These are phyloP conservation scores for Trichoderma endophyticum DNA, from an alignment of 2,329 filamentous ascomycete species.

Conservation along the genomic window DNA sequence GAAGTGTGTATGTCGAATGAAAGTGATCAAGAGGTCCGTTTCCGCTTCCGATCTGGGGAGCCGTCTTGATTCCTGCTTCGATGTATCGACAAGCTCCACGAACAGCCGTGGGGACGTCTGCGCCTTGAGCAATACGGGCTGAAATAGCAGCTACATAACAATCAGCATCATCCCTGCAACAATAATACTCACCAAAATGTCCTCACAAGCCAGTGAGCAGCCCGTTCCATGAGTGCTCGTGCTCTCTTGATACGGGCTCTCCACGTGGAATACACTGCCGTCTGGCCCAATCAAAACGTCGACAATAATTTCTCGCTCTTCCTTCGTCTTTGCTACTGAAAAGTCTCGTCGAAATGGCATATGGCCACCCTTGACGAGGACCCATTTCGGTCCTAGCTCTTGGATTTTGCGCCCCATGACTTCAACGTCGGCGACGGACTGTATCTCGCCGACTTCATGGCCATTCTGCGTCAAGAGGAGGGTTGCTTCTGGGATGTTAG, in stretches of 20 bases:
- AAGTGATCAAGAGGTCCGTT: conserved; percentile 77
- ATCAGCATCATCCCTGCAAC: not conserved
- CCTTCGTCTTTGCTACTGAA: conserved; percentile 53
- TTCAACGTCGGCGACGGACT: conserved; percentile 63
- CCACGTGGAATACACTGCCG: conserved; percentile 56
- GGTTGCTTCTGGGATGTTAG: conserved; percentile 72
- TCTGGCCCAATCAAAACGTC: conserved; percentile 70
- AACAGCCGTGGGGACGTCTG: conserved; percentile 58
- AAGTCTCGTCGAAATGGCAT: conserved; percentile 68
- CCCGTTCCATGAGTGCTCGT: conserved; percentile 92
- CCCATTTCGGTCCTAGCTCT: conserved; percentile 69
- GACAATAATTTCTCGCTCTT: conserved; percentile 64
- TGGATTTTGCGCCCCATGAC: conserved; percentile 64
- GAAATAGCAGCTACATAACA: conserved; percentile 62
- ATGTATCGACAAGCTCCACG: conserved; percentile 67
- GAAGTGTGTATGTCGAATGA: conserved; percentile 65
- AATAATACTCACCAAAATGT: not conserved
- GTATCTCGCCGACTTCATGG: conserved; percentile 40
- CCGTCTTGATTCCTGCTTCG: conserved; percentile 66
- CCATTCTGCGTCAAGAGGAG: conserved; percentile 58
- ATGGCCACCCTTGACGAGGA: conserved; percentile 89
- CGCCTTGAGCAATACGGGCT: conserved; percentile 63
- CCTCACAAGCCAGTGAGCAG: conserved; percentile 82
- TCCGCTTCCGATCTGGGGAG: conserved; percentile 60
- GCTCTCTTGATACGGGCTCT: conserved; percentile 68